These are phyloP conservation scores for Fusarium sublunatum DNA, from an alignment of 2,329 filamentous ascomycete genomes.

Conservation along the genomic window DNA sequence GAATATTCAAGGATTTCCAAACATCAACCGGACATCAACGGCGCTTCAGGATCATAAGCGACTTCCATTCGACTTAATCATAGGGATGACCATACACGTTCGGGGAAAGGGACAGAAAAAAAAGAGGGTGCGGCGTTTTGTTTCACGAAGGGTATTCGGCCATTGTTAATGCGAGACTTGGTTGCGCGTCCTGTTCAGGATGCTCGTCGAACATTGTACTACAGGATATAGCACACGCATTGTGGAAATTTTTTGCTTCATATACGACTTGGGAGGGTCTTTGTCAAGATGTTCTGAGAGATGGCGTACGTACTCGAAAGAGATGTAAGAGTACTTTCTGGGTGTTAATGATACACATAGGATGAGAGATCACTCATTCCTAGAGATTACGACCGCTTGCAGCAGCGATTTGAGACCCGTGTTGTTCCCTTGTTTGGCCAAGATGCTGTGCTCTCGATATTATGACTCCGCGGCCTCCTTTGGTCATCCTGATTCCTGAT, in stretches of 20 bases:
- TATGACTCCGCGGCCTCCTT: background rate
- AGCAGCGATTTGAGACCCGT: constrained; percentile 11
- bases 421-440: background rate
- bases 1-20: constrained; percentile 13
- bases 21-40: constrained; percentile 16
- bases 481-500: background rate
- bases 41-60: constrained; percentile 33
- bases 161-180: constrained; percentile 14
- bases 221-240: constrained; percentile 26
- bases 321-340: constrained; percentile 21
- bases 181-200: constrained; percentile 12
- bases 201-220: constrained; percentile 24
- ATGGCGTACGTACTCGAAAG: constrained; percentile 32
- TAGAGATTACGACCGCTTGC: constrained; percentile 32
- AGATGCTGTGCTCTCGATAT: background rate
- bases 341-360: constrained; percentile 40
- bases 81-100: constrained; percentile 29
- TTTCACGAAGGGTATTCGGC: constrained; percentile 28
- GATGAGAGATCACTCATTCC: constrained; percentile 31
- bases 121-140: constrained; percentile 45
- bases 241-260: constrained; percentile 25
- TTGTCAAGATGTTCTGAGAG: constrained; percentile 41
- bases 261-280: constrained; percentile 13
- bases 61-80: constrained; percentile 34
- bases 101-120: constrained; percentile 26